Conservation (phyloP, 257 asterid genomes). For the Ligustrum vulgare region DNA sequence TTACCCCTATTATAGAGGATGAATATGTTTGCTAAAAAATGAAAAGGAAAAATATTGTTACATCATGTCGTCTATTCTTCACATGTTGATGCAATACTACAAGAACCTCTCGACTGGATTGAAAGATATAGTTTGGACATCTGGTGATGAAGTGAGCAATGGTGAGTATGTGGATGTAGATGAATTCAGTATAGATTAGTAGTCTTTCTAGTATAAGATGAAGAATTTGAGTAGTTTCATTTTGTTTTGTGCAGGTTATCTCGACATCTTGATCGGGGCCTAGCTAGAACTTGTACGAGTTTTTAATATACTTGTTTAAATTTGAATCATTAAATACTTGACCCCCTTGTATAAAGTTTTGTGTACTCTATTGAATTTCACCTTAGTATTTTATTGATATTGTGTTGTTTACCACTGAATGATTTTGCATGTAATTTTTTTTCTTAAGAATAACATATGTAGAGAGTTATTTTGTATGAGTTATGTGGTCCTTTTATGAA, state of each 20-base stretch:
- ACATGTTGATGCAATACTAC: slow-evolving; percentile 71
- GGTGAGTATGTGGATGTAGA: slow-evolving; percentile 38
- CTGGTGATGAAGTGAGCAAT: slow-evolving; percentile 46
- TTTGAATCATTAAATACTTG: too few relatives aligned
- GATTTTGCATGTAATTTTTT: too few relatives aligned
- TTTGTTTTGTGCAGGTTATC: neutral
- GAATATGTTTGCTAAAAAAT: slow-evolving; percentile 53
- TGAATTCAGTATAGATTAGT: neutral
- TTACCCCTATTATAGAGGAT: slow-evolving; percentile 22
- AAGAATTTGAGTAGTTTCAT: too few relatives aligned
- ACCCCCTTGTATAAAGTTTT: too few relatives aligned
- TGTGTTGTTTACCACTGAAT: too few relatives aligned
- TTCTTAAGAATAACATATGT: too few relatives aligned
- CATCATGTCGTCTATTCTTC: neutral
- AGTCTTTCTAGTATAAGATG: neutral
- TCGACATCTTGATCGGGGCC: neutral
- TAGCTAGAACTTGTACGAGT: too few relatives aligned
- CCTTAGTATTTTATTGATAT: too few relatives aligned
- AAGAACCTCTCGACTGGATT: slow-evolving; percentile 81
- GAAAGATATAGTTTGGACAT: slow-evolving; percentile 92
- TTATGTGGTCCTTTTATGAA: too few relatives aligned
- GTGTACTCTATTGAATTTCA: too few relatives aligned
- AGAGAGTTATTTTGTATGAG: too few relatives aligned
- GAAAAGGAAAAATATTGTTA: slow-evolving; percentile 26
- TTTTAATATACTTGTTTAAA: too few relatives aligned